Evolutionary conservation across 768 basidiomycete species (phyloP).

Genomic region (Tulasnella sp.): DNA sequence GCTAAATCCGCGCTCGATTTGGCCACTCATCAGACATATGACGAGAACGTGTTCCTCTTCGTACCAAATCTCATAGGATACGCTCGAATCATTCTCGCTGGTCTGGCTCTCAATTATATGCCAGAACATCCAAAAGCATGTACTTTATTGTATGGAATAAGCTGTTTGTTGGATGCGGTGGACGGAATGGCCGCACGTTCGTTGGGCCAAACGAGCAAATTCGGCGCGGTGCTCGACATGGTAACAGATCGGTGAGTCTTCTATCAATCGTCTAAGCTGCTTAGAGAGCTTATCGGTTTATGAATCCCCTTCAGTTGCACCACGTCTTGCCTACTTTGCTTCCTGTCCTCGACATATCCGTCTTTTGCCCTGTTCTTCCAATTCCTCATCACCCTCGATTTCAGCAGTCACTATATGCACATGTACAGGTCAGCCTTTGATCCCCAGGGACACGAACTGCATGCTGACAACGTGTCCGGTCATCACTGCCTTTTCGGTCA

Average conservation of each 20-base stretch:
- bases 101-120: conserved; percentile 82
- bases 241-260: conserved; percentile 81
- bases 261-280: neutral
- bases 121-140: conserved; percentile 87
- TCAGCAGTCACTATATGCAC: conserved; percentile 98
- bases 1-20: conserved; percentile 78
- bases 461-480: too few relatives aligned
- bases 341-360: conserved; percentile 84
- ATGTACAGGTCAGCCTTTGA: conserved; percentile 77
- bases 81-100: conserved; percentile 79
- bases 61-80: conserved; percentile 96
- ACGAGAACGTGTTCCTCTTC: conserved; percentile 96
- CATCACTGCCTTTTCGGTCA: too few relatives aligned
- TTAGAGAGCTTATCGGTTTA: neutral
- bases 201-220: conserved; percentile 84
- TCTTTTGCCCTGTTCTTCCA: conserved; percentile 76
- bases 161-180: conserved; percentile 87
- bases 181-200: conserved; percentile 87
- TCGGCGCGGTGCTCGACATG: conserved; percentile 98
- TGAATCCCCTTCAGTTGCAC: conserved; percentile 61
- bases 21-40: conserved; percentile 71
- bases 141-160: conserved; percentile 77
- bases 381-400: conserved; percentile 92
- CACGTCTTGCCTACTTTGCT: conserved; percentile 87
- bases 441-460: neutral